These are phyloP conservation scores for Sclerotinia subarctica DNA, from an alignment of 2,329 filamentous ascomycete genomes.

Conservation along the genomic window DNA sequence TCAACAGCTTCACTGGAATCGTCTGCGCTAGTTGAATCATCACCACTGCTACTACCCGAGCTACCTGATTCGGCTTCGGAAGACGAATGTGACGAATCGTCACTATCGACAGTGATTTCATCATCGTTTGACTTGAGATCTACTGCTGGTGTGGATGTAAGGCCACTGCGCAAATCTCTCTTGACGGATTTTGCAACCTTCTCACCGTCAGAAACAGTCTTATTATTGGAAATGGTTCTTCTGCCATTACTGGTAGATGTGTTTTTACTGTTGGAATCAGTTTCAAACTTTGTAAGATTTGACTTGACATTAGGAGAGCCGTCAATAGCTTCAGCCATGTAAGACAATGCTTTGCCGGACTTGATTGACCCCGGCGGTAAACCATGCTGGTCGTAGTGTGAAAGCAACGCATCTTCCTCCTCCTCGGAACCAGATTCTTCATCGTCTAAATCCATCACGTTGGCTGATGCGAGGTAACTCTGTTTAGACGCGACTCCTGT, in stretches of 20 bases:
- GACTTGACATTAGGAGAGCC: constrained; percentile 23
- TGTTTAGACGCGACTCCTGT: constrained; percentile 9
- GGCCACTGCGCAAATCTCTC: constrained; percentile 23
- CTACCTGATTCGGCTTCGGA: constrained; percentile 23
- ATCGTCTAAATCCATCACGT: constrained; percentile 24
- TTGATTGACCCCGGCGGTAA: constrained; percentile 36
- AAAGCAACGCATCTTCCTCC: constrained; percentile 35
- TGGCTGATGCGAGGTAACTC: background rate
- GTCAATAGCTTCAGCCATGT: constrained; percentile 32
- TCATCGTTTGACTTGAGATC: constrained; percentile 34
- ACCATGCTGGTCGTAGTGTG: constrained; percentile 37
- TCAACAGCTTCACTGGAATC: constrained; percentile 25
- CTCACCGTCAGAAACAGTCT: too few relatives aligned
- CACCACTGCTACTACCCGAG: constrained; percentile 17
- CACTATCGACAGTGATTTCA: constrained; percentile 18
- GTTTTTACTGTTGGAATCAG: constrained; percentile 28
- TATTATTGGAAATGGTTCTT: too few relatives aligned
- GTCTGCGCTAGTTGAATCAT: constrained; percentile 22
- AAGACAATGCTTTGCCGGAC: constrained; percentile 34
- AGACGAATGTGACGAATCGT: constrained; percentile 19
- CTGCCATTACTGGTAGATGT: constrained; percentile 32
- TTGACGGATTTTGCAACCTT: background rate
- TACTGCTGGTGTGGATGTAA: constrained; percentile 33
- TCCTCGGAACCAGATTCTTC: constrained; percentile 34
- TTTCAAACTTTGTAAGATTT: constrained; percentile 26